phyloP scores from a whole-genome alignment of 75 land plant species.

The Chamaecyparis obtusa region DNA sequence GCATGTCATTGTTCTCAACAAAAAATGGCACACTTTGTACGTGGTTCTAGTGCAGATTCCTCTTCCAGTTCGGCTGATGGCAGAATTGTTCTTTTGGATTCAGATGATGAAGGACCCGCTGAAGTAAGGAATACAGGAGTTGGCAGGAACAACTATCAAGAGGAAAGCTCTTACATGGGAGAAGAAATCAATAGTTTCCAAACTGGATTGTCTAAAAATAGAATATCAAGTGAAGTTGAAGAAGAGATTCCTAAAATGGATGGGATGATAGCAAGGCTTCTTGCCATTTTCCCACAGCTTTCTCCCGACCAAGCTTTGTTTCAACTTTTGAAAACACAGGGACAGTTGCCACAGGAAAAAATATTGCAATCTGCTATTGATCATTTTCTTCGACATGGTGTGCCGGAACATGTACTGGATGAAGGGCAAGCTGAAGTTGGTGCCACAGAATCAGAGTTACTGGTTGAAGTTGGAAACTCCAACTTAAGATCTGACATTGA shows the following conservation, averaged over 20 bases:
- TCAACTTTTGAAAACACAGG: constrained; percentile 19
- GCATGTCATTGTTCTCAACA: neutral
- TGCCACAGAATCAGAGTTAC: neutral
- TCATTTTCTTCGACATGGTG: constrained; percentile 19
- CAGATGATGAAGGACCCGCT: neutral
- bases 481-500: neutral
- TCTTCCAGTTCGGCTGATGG: constrained; percentile 4
- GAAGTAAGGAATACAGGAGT: constrained; percentile 3
- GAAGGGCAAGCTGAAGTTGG: constrained; percentile 6
- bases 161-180: neutral
- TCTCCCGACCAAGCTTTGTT: constrained; percentile 17
- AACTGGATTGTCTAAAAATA: neutral
- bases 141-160: neutral
- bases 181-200: neutral
- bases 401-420: constrained; percentile 5
- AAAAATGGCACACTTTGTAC: constrained; percentile 3
- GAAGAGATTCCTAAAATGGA: constrained; percentile 11
- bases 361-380: constrained; percentile 12
- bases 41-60: neutral
- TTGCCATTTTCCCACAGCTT: constrained; percentile 19
- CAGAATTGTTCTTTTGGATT: constrained; percentile 11
- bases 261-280: constrained; percentile 17
- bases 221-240: neutral
- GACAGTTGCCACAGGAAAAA: constrained; percentile 9
- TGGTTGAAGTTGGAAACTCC: neutral